Base-by-base conservation (phyloP, 2,329 filamentous ascomycete genomes). In the Neospermospora avenae region DNA sequence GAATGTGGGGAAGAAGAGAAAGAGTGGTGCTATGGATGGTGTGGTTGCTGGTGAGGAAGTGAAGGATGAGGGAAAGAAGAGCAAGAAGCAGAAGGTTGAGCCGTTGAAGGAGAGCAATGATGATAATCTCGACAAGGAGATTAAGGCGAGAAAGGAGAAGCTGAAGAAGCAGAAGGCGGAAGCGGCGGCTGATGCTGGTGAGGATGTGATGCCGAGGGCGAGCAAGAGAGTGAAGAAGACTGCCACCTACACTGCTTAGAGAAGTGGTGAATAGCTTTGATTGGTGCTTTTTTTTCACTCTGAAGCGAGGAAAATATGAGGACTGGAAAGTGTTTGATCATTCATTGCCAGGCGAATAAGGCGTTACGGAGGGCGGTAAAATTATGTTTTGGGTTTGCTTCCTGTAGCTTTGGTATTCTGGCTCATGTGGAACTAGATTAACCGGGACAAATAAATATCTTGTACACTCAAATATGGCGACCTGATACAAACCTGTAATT, bases 1-100 rank as follows among this genome's bases (percentile, higher is more conserved):
- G 39, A 86, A 86, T 71, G 76, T 85, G 37, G 83, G 83, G 69
- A 90, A 89, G 83, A 80, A 80, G 75, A 73, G 76, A 65, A 80
- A 78, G 70, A 55, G 63, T 16, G 59, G 62, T 28, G 70, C 48
- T 13, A 39, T 69, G 4, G 72, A 73, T 61, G 73, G 73, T 60
- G 63, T 68, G 2, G 59, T 74, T 67, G 39, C 39, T 22, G n/a
- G 54, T 31, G 68, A 66, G 3, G 71, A 74, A 61, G 73, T 74
- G 61, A 63, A 69, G 2, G 57, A 71, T 59, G 58, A 73, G 3
- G 58, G 74, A 67, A 66, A 69, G 55, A 61, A 65, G 11, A 59
- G 48, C 37, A 78, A 77, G 70, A 63, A 71, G 28, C 78, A 78
- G 72, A 72, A 72, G 61, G 61, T 65, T 52, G 70, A 73, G 62